Percentiles rank a stretch among this genome's conserved stretches.
Evolutionary conservation across 306 rosid genomes (phyloP).

Genomic region (Begonia peltatifolia): DNA sequence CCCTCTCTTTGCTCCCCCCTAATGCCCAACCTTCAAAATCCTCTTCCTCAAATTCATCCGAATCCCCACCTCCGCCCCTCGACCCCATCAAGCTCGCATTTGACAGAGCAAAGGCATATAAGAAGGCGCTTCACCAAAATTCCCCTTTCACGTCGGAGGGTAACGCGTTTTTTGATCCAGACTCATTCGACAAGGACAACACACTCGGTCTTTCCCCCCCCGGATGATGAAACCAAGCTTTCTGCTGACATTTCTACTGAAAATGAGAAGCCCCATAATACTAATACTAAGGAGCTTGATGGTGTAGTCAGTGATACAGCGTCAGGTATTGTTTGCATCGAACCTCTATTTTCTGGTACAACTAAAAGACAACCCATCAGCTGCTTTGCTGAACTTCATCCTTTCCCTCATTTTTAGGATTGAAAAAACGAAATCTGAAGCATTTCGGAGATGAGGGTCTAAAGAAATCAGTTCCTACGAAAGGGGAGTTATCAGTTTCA

Average conservation of each 20-base stretch:
- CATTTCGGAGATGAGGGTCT: slow-evolving; percentile 10
- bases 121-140: slow-evolving; percentile 18
- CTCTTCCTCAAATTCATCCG: slow-evolving; percentile 13
- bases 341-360: too few species aligned
- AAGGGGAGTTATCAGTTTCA: slow-evolving; percentile 48
- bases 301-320: neutral
- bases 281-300: neutral
- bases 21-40: slow-evolving; percentile 28
- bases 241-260: slow-evolving; percentile 10
- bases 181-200: neutral
- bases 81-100: slow-evolving; percentile 63
- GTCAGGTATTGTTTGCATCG: too few species aligned
- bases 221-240: neutral
- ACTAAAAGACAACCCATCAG: neutral
- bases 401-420: slow-evolving; percentile 27
- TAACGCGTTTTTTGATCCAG: neutral
- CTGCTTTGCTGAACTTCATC: slow-evolving; percentile 17
- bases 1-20: slow-evolving; percentile 18
- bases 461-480: slow-evolving; percentile 27
- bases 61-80: slow-evolving; percentile 12
- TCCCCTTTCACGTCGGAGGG: slow-evolving; percentile 15
- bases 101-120: slow-evolving; percentile 46
- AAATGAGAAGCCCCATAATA: slow-evolving; percentile 6
- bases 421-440: slow-evolving; percentile 12
- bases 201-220: too few species aligned